phyloP scores from a whole-genome alignment of 2,329 filamentous ascomycete genomes.

The Apiospora koreana region DNA sequence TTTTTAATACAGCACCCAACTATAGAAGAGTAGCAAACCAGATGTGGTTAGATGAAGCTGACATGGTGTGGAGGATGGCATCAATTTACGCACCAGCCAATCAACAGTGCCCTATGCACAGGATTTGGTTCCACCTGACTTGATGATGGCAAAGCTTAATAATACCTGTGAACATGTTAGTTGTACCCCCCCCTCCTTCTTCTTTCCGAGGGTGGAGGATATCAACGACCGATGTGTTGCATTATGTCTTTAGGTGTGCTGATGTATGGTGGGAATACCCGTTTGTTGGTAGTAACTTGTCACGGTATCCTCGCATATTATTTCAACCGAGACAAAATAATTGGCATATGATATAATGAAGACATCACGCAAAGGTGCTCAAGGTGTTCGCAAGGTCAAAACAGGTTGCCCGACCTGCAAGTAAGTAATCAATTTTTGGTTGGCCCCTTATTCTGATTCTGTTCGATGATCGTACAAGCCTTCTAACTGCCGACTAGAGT shows the following conservation, averaged over 20 bases:
- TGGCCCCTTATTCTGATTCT: background rate
- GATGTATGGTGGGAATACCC: background rate
- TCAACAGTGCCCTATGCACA: no score
- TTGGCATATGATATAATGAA: no score
- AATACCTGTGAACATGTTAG: no score
- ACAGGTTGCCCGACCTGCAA: background rate
- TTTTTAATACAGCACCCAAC: no score
- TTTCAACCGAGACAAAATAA: no score
- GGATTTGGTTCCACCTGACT: background rate
- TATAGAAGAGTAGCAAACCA: background rate
- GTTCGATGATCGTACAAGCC: background rate
- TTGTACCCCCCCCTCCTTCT: no score
- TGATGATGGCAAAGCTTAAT: background rate
- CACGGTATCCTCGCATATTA: background rate
- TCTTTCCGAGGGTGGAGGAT: background rate
- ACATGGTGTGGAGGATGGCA: background rate
- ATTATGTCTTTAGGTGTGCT: background rate
- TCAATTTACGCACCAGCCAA: no score
- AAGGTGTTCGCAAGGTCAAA: background rate
- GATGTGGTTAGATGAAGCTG: background rate
- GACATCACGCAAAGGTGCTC: background rate
- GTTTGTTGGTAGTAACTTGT: background rate
- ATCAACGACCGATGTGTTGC: background rate
- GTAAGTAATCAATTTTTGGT: background rate
- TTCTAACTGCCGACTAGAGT: background rate